Evolutionary conservation across 148 eudicot species (phyloP).

Genomic region (Persicaria maculosa): DNA sequence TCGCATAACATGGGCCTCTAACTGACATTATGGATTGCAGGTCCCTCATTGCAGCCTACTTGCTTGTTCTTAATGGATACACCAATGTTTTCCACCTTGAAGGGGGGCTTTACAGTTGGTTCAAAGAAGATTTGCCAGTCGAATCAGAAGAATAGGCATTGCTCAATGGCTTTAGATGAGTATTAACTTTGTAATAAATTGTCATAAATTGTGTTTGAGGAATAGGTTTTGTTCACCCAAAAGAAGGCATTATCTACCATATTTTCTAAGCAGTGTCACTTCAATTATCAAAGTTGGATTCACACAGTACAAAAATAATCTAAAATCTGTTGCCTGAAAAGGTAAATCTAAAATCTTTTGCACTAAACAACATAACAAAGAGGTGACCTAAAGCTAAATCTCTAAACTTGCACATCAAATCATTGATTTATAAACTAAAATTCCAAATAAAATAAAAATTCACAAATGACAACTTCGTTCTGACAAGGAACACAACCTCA

Average conservation of each 20-base stretch:
- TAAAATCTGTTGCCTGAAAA: too few species aligned
- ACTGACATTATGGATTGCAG: slow-evolving; percentile 30
- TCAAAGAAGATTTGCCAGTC: slow-evolving; percentile 64
- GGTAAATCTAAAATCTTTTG: not conserved
- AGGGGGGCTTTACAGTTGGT: slow-evolving; percentile 87
- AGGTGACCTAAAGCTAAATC: not conserved
- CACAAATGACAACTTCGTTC: not conserved
- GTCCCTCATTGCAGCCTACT: slow-evolving; percentile 95
- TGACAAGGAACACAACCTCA: not conserved
- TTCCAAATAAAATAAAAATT: not conserved
- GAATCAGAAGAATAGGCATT: slow-evolving; percentile 31
- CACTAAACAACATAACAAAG: not conserved
- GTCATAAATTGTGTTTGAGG: slow-evolving; percentile 1
- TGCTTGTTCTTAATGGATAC: slow-evolving; percentile 90
- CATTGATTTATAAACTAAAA: not conserved
- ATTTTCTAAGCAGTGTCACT: not conserved
- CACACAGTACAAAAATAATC: not conserved
- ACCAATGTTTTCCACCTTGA: slow-evolving; percentile 84
- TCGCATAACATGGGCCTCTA: not conserved
- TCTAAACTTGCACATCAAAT: not conserved
- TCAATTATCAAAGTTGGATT: not conserved
- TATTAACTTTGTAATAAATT: slow-evolving; percentile 13
- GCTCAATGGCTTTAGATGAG: not conserved
- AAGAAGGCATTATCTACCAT: slow-evolving; percentile 5
- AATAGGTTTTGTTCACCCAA: slow-evolving; percentile 8